Conservation (phyloP, 1,284 basidiomycete species). For the Xanthoconium separans region DNA sequence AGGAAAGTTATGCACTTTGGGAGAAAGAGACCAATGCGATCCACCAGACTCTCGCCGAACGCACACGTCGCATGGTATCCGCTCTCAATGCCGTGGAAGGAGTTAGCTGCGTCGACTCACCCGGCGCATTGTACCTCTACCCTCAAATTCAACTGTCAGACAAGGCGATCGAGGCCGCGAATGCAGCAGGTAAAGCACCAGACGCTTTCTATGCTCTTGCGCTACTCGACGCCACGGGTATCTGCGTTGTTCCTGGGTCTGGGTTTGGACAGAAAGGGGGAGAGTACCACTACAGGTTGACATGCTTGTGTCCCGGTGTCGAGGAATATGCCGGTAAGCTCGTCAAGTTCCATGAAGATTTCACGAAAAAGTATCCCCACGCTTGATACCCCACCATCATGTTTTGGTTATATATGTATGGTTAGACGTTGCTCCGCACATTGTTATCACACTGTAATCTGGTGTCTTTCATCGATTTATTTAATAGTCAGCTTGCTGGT, state of each 20-base stretch:
- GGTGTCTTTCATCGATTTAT: no score
- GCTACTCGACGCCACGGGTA: constrained; percentile 86
- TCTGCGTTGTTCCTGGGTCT: constrained; percentile 89
- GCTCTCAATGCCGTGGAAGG: constrained; percentile 78
- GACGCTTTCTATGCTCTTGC: constrained; percentile 87
- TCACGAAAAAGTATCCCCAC: constrained; percentile 64
- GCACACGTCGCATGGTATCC: constrained; percentile 72
- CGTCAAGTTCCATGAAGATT: constrained; percentile 81
- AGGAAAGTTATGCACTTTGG: constrained; percentile 76
- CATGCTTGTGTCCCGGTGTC: constrained; percentile 85
- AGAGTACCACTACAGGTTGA: constrained; percentile 85
- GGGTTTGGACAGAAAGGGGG: constrained; percentile 91
- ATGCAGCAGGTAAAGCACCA: constrained; percentile 70
- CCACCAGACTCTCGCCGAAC: constrained; percentile 68
- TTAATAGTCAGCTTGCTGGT: no score
- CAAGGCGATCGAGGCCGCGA: constrained; percentile 73
- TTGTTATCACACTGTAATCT: constrained; percentile 2
- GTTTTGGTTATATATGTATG: background rate
- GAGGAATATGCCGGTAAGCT: constrained; percentile 87
- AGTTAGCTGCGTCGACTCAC: constrained; percentile 83
- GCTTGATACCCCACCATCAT: constrained; percentile 12
- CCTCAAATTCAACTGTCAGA: constrained; percentile 72
- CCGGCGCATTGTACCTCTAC: constrained; percentile 89
- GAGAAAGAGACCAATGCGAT: constrained; percentile 80
- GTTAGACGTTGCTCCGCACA: background rate